phyloP scores from a whole-genome alignment of 2,329 filamentous ascomycete species.

The Clonostachys sp. region DNA sequence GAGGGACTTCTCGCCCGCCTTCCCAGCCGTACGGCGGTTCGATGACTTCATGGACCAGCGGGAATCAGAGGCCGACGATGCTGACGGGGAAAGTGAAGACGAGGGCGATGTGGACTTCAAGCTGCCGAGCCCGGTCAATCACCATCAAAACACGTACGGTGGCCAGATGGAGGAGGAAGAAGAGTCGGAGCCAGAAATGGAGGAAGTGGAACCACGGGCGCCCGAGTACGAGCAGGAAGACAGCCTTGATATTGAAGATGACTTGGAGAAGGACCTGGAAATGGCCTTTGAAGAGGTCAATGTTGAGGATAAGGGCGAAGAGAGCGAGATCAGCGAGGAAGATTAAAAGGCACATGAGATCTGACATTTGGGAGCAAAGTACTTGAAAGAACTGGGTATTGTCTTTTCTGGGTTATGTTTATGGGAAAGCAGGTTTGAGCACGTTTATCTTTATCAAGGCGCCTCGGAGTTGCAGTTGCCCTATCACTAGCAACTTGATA shows the following conservation, averaged over 20 bases:
- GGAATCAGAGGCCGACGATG: conserved; percentile 39
- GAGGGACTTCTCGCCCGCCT: conserved; percentile 43
- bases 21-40: conserved; percentile 42
- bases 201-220: conserved; percentile 7
- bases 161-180: conserved; percentile 23
- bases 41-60: conserved; percentile 46
- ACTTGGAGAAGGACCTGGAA: conserved; percentile 51
- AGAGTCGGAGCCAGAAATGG: conserved; percentile 2
- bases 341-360: conserved; percentile 33
- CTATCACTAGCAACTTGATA: background rate
- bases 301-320: conserved; percentile 43
- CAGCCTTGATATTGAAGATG: conserved; percentile 26
- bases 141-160: conserved; percentile 14
- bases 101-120: conserved; percentile 46
- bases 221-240: conserved; percentile 19
- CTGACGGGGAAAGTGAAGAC: conserved; percentile 40
- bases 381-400: background rate
- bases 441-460: background rate
- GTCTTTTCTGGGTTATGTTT: background rate
- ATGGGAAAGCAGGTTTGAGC: conserved; percentile 1
- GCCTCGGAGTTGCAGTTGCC: background rate
- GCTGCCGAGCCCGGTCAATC: conserved; percentile 48
- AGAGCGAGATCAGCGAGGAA: conserved; percentile 65
- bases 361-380: background rate
- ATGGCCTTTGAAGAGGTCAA: conserved; percentile 29